These are phyloP conservation scores for Gautieria morchelliformis DNA, from an alignment of 768 basidiomycete species.

Conservation along the genomic window DNA sequence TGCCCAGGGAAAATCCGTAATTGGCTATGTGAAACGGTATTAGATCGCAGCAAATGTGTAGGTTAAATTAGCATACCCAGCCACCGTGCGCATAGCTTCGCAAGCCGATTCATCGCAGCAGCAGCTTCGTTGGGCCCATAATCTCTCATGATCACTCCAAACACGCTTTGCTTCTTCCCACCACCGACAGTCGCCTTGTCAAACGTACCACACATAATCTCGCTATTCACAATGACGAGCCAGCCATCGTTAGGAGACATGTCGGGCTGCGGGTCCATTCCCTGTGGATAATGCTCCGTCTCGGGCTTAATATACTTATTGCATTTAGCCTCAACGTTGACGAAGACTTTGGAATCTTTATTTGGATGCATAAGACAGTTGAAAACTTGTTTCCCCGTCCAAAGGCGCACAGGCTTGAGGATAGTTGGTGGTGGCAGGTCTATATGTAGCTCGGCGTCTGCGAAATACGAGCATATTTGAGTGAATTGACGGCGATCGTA, in stretches of 20 bases:
- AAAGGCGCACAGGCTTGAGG: slow-evolving; percentile 83
- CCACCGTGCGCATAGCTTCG: slow-evolving; percentile 92
- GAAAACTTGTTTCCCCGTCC: slow-evolving; percentile 99
- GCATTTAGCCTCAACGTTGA: slow-evolving; percentile 96
- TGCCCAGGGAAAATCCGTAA: slow-evolving; percentile 94
- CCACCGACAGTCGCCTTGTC: slow-evolving; percentile 97
- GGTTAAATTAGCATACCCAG: slow-evolving; percentile 46
- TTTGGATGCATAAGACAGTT: slow-evolving; percentile 95
- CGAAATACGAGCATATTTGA: slow-evolving; percentile 92
- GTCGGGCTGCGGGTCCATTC: slow-evolving; percentile 58
- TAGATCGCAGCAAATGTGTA: background rate
- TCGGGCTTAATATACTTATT: slow-evolving; percentile 79
- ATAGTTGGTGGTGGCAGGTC: slow-evolving; percentile 94
- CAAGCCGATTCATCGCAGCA: slow-evolving; percentile 88
- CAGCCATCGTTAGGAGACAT: slow-evolving; percentile 96
- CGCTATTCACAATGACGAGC: slow-evolving; percentile 93
- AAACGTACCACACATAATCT: slow-evolving; percentile 99
- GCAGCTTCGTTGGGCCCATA: slow-evolving; percentile 95
- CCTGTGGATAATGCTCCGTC: slow-evolving; percentile 44
- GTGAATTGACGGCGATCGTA: slow-evolving; percentile 92
- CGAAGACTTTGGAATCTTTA: slow-evolving; percentile 65
- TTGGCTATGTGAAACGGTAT: slow-evolving; percentile 57
- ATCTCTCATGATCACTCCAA: slow-evolving; percentile 94
- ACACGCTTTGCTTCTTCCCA: slow-evolving; percentile 99
- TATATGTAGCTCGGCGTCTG: slow-evolving; percentile 84